phyloP scores from a whole-genome alignment of 2,329 filamentous ascomycete genomes.

The Exophiala lecanii-corni region DNA sequence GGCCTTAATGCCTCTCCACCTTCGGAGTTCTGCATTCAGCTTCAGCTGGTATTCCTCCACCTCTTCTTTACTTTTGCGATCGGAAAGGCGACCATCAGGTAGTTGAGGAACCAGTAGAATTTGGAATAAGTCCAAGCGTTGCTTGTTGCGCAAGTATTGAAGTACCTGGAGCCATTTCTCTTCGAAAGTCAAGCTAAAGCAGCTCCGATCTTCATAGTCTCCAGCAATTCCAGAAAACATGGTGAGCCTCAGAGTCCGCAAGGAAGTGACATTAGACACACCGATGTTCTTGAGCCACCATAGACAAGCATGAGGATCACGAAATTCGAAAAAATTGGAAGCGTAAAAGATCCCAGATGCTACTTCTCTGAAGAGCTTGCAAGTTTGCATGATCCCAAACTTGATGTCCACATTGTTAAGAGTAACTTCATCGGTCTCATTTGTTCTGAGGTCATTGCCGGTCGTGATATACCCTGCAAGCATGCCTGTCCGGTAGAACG shows the following conservation, averaged over 20 bases:
- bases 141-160: constrained; percentile 7
- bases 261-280: constrained; percentile 10
- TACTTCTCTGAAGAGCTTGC: constrained; percentile 12
- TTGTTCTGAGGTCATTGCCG: background rate
- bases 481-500: constrained; percentile 15
- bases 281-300: constrained; percentile 22
- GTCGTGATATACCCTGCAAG: constrained; percentile 11
- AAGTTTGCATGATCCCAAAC: constrained; percentile 11
- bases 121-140: constrained; percentile 9
- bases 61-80: background rate
- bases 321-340: constrained; percentile 14
- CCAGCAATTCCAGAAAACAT: constrained; percentile 15
- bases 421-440: constrained; percentile 4
- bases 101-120: background rate
- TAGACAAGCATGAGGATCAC: constrained; percentile 11
- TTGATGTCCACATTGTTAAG: constrained; percentile 14
- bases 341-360: constrained; percentile 14
- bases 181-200: constrained; percentile 13
- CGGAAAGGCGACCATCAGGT: background rate
- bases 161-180: constrained; percentile 18
- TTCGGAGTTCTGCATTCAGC: background rate
- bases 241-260: constrained; percentile 6
- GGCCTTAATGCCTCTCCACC: background rate
- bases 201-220: background rate
- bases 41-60: background rate